Evolutionary conservation across 176 grass and related monocot species (phyloP).

Genomic region (Poa pratensis): DNA sequence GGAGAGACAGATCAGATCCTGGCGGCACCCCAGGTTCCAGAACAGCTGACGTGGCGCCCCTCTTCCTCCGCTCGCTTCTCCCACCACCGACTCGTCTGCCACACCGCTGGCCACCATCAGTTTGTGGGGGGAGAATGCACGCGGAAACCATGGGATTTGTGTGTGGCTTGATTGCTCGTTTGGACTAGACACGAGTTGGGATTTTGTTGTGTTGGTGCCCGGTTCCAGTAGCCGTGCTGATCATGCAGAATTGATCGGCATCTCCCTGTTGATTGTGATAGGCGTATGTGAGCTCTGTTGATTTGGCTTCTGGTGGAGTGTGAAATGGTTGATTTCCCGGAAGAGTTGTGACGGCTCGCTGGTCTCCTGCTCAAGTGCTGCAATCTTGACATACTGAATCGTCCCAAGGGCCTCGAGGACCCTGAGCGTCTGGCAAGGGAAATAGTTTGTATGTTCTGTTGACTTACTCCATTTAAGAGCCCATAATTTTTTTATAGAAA

Average conservation of each 20-base stretch:
- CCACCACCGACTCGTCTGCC: neutral
- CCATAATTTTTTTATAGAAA: too few relatives aligned
- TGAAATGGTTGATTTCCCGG: constrained; percentile 69
- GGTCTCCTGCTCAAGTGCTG: constrained; percentile 63
- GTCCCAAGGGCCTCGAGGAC: constrained; percentile 65
- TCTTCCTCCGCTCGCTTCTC: neutral
- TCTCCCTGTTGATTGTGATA: constrained; percentile 19
- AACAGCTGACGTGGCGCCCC: constrained; percentile 34
- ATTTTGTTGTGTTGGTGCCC: neutral
- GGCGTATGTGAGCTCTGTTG: constrained; percentile 44
- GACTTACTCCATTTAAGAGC: too few relatives aligned
- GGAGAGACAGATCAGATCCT: constrained; percentile 20
- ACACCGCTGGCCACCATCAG: neutral
- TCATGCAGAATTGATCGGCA: neutral
- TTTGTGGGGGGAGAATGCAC: neutral
- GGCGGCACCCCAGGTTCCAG: constrained; percentile 24
- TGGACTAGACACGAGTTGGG: neutral
- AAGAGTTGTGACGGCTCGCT: constrained; percentile 55
- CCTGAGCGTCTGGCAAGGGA: constrained; percentile 77
- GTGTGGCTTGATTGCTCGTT: neutral
- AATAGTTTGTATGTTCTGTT: constrained; percentile 73
- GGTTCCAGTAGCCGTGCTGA: neutral
- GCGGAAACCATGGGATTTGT: neutral
- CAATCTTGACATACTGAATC: constrained; percentile 65
- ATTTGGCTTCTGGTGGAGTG: constrained; percentile 31